Conservation (phyloP, 257 asterid species). For the Sherardia arvensis region DNA sequence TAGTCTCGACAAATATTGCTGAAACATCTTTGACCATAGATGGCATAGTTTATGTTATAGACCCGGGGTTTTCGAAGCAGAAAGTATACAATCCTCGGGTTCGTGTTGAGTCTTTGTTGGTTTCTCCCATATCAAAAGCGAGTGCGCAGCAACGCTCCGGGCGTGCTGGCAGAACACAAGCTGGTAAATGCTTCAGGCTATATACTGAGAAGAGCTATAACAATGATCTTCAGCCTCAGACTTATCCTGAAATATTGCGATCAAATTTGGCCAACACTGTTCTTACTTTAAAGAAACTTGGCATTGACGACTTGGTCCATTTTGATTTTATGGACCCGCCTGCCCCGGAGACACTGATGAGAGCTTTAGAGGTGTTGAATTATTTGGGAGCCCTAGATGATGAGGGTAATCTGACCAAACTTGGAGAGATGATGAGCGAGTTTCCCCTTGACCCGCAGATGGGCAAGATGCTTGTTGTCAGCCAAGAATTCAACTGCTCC, state of each 20-base stretch:
- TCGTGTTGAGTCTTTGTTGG: conserved; percentile 92
- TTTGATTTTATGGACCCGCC: conserved; percentile 99
- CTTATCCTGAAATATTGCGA: conserved; percentile 83
- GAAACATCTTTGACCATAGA: conserved; percentile 95
- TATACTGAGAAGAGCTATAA: conserved; percentile 81
- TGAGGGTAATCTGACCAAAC: conserved; percentile 80
- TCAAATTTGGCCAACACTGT: conserved; percentile 93
- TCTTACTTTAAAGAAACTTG: conserved; percentile 80
- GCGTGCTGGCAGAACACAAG: conserved; percentile 99
- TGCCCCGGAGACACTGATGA: conserved; percentile 92
- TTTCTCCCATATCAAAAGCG: conserved; percentile 96
- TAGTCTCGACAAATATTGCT: conserved; percentile 89
- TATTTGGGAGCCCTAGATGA: conserved; percentile 93
- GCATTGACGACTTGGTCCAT: conserved; percentile 87
- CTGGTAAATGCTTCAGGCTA: conserved; percentile 94
- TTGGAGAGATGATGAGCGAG: conserved; percentile 95
- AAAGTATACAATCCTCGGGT: conserved; percentile 88
- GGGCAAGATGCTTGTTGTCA: conserved; percentile 93
- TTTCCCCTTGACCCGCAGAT: conserved; percentile 95
- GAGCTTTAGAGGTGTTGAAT: conserved; percentile 92
- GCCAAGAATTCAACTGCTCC: conserved; percentile 85
- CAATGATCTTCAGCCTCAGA: conserved; percentile 84
- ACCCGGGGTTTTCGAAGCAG: conserved; percentile 92
- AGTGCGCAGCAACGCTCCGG: conserved; percentile 98
- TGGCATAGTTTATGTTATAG: conserved; percentile 94